Evolutionary conservation across 2,329 filamentous ascomycete species (phyloP), one percentile per base, ranked within the genome.

Genomic region (Penicillium decumbens): DNA sequence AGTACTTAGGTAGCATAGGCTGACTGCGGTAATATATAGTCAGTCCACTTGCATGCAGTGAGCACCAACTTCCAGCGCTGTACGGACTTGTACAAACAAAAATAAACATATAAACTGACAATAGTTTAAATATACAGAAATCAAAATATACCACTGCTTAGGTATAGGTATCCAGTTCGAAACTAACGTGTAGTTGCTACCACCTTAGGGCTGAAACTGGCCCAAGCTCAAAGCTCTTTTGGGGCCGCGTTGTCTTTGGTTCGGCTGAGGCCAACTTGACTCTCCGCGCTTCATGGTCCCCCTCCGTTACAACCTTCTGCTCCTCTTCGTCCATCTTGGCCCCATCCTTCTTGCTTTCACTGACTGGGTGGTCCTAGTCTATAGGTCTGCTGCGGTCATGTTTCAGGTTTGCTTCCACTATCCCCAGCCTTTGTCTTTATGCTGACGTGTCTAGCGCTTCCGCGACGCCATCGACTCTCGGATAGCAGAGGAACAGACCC

Each of bases 401-500:
- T 62, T 62, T 58, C 59, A 61, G 58, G 59, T 62, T 47, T 27
- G 43, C 42, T 40, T 43, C 20, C 8, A 13, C 35, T 57, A 44
- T 49, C 51, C 47, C 41, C 51, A 38, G 18, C 30, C 47, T 42
- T 28, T 15, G 15, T 37, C 45, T 33, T 13, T 37, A 13, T 42
- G 27, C 24, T 28, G 25, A 42, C 6, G 25, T 29, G 30, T 24
- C 35, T 66, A 93, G 87, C 82, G 88, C 76, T 77, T 95, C 61
- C 88, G 89, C 74, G 88, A 86, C 63, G 87, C 87, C 51, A 89
- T 95, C 68, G 88, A 95, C 68, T 84, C 84, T 62, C 86, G 86
- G 63, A 93, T 96, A 64, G 88, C 89, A 63, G 89, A 95, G 74
- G 91, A 96, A 73, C 89, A 95, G 72, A 87, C 89, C 50, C 86